phyloP scores from a whole-genome alignment of 345 rosid species.

The Lagerstroemia speciosa region DNA sequence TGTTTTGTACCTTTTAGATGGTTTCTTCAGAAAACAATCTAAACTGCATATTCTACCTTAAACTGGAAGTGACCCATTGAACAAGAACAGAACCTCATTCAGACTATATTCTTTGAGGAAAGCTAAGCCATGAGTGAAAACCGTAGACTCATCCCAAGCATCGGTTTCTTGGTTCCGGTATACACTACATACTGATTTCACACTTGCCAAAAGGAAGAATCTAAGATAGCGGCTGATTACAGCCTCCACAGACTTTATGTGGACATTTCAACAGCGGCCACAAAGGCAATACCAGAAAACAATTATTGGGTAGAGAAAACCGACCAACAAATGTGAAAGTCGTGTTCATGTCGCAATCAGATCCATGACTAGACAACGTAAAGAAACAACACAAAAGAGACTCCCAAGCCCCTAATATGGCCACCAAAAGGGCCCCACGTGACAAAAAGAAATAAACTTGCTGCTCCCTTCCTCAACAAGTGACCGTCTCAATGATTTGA shows the following conservation, averaged over 20 bases:
- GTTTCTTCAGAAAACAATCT: no score
- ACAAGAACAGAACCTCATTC: background rate
- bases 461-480: background rate
- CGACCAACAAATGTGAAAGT: background rate
- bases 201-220: background rate
- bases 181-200: background rate
- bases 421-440: background rate
- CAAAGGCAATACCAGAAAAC: background rate
- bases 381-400: background rate
- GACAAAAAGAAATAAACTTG: background rate
- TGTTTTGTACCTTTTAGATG: no score
- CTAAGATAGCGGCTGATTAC: background rate
- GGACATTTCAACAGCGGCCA: background rate
- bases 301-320: constrained; percentile 5
- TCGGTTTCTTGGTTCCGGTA: background rate
- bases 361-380: background rate
- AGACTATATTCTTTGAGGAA: background rate
- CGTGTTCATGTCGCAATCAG: constrained; percentile 10
- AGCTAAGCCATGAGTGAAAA: background rate
- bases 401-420: background rate
- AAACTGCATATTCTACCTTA: background rate
- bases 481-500: constrained; percentile 1
- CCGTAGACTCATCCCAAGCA: background rate
- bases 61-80: background rate
- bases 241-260: background rate